Evolutionary conservation across 2,329 filamentous ascomycete species (phyloP).

Genomic region (Calonectria pauciramosa): DNA sequence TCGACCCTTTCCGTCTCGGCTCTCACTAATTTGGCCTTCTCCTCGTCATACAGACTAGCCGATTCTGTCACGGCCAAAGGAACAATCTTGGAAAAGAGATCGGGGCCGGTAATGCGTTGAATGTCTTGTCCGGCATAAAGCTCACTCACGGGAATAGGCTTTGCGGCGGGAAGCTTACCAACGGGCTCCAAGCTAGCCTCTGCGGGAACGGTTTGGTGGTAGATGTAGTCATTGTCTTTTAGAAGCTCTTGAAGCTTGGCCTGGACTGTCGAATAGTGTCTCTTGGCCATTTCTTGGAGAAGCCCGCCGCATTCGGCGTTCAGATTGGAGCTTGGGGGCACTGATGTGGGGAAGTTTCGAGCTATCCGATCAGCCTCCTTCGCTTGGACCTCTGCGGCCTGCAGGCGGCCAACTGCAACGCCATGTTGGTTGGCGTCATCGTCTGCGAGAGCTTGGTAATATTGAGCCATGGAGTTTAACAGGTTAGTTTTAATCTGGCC

Average conservation of each 20-base stretch:
- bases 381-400: constrained; percentile 82
- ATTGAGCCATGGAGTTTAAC: constrained; percentile 88
- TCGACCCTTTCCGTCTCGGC: constrained; percentile 96
- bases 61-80: constrained; percentile 97
- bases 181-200: constrained; percentile 87
- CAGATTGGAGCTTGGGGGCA: constrained; percentile 86
- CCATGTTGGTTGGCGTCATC: constrained; percentile 91
- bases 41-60: constrained; percentile 96
- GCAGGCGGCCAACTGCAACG: constrained; percentile 84
- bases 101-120: constrained; percentile 94
- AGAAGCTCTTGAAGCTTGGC: constrained; percentile 81
- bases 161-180: constrained; percentile 92
- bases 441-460: constrained; percentile 92
- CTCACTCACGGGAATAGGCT: constrained; percentile 96
- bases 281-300: constrained; percentile 85
- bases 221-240: constrained; percentile 99
- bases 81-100: constrained; percentile 97
- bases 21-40: constrained; percentile 95
- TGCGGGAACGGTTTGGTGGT: constrained; percentile 90
- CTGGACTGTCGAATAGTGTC: constrained; percentile 84
- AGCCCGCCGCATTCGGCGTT: constrained; percentile 81
- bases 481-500: constrained; percentile 82
- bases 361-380: constrained; percentile 84
- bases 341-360: constrained; percentile 83
- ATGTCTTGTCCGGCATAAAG: constrained; percentile 98